Evolutionary conservation across 139 green algal genomes (phyloP).

Genomic region (Closterium sp.): DNA sequence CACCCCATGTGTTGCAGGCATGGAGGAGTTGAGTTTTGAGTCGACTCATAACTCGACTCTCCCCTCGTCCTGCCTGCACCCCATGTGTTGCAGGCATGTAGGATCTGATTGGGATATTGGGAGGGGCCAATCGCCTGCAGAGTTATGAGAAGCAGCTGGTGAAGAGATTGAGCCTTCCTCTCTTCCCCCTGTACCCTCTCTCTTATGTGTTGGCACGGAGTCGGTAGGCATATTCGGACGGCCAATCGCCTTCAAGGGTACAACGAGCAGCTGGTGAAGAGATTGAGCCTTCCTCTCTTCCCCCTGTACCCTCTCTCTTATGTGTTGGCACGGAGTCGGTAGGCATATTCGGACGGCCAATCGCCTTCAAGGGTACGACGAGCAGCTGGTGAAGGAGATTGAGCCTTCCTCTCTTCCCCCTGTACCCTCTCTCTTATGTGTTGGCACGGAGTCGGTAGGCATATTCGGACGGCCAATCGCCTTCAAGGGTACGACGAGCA

Average conservation of each 20-base stretch:
- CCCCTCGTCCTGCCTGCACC: too few species aligned
- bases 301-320: neutral
- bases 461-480: neutral
- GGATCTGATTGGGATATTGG: too few species aligned
- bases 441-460: neutral
- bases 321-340: neutral
- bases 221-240: neutral
- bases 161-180: neutral
- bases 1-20: too few species aligned
- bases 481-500: neutral
- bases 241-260: neutral
- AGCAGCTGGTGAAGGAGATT: neutral
- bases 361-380: neutral
- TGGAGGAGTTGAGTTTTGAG: too few species aligned
- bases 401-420: neutral
- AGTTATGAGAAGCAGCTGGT: neutral
- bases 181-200: neutral
- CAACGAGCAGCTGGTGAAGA: neutral
- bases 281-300: neutral
- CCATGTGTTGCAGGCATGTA: too few species aligned
- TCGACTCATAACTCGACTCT: too few species aligned
- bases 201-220: neutral
- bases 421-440: neutral
- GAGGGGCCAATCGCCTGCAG: neutral
- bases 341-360: neutral